A percentile compares a stretch with the other conserved stretches of the same genome.
Conservation (phyloP, 352 stramenopile genomes). For the Pythium angustatum region DNA sequence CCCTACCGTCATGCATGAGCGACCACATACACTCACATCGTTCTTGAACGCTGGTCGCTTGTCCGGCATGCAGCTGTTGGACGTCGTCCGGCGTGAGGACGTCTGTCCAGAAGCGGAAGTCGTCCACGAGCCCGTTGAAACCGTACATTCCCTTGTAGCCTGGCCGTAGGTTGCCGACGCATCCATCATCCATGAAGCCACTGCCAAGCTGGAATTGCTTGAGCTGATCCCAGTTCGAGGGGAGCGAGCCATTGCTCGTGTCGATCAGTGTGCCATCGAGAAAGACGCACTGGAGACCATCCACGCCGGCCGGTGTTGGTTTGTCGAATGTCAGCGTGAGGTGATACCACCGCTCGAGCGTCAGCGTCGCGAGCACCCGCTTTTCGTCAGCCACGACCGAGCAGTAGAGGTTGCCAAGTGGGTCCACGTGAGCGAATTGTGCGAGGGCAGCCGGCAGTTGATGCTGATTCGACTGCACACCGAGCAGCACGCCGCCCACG, state of each 20-base stretch:
- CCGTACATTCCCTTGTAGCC: constrained; percentile 23
- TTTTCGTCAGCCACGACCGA: neutral
- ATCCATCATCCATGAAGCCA: neutral
- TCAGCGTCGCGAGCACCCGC: constrained; percentile 4
- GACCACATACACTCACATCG: too few species aligned
- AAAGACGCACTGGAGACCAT: constrained; percentile 25
- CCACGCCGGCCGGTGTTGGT: neutral
- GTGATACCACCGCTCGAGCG: constrained; percentile 35
- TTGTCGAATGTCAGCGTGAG: constrained; percentile 30
- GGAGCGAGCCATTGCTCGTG: neutral
- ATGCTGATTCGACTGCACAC: neutral
- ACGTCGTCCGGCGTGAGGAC: constrained; percentile 7
- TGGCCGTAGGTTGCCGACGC: neutral
- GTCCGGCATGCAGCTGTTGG: too few species aligned
- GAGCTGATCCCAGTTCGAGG: neutral
- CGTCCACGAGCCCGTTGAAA: constrained; percentile 38
- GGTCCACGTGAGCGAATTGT: neutral
- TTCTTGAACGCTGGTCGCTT: too few species aligned
- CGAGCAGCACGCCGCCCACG: neutral
- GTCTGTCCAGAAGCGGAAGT: constrained; percentile 33
- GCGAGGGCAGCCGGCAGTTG: too few species aligned
- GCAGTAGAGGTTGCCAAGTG: neutral
- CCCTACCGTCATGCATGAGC: too few species aligned
- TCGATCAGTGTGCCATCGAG: constrained; percentile 27
- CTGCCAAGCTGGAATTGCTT: constrained; percentile 8